A percentile compares a stretch with the other conserved stretches of the same genome.
Evolutionary conservation across 768 basidiomycete species (phyloP).

Genomic region (Saitozyma sp.): DNA sequence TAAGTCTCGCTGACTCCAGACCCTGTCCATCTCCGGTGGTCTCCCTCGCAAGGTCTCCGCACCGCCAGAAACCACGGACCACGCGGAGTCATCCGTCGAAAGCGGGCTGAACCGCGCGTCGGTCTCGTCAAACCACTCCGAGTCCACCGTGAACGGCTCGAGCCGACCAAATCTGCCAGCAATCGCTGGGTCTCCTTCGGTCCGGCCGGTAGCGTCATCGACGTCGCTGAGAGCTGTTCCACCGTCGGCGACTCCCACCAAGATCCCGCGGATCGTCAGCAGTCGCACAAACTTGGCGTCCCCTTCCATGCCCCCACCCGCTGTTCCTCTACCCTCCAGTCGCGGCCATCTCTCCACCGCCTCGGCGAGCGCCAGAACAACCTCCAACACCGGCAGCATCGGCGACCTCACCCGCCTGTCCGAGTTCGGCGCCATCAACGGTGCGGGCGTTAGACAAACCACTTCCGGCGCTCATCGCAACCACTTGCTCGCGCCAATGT

Average conservation of each 20-base stretch:
- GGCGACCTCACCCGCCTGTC: constrained; percentile 29
- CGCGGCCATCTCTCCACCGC: constrained; percentile 35
- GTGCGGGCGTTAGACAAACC: constrained; percentile 12
- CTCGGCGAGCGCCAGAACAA: constrained; percentile 62
- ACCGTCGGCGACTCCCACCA: constrained; percentile 49
- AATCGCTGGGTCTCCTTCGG: constrained; percentile 37
- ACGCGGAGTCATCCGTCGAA: constrained; percentile 19
- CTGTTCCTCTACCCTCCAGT: constrained; percentile 56
- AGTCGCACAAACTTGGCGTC: constrained; percentile 27
- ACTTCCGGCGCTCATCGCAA: constrained; percentile 37
- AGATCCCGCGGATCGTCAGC: constrained; percentile 52
- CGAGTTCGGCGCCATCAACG: constrained; percentile 37
- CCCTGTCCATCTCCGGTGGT: constrained; percentile 37
- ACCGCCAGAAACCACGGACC: constrained; percentile 5
- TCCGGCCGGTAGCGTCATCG: constrained; percentile 14
- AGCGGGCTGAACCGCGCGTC: constrained; percentile 18
- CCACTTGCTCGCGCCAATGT: constrained; percentile 43
- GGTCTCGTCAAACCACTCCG: constrained; percentile 17
- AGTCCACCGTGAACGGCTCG: constrained; percentile 30
- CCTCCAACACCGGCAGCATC: constrained; percentile 24
- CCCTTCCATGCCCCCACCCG: constrained; percentile 37
- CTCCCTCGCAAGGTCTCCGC: constrained; percentile 4
- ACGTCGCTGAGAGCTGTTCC: constrained; percentile 17
- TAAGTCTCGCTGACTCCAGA: constrained; percentile 21
- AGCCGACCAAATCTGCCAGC: constrained; percentile 26